These are phyloP conservation scores for Pythium coloratum DNA, from an alignment of 352 stramenopile genomes.

Conservation along the genomic window DNA sequence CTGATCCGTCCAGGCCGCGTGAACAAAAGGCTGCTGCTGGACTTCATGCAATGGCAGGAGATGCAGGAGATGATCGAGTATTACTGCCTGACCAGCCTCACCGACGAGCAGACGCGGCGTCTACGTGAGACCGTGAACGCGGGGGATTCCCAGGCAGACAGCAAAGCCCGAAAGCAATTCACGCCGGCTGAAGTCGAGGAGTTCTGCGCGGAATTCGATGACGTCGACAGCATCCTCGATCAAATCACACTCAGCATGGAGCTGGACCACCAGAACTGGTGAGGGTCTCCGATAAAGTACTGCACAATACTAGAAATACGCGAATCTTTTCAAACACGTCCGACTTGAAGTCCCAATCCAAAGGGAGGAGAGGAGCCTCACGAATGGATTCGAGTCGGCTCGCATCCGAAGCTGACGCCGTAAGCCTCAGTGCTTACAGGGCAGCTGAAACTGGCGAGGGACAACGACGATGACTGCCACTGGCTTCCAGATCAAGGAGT, in stretches of 20 bases:
- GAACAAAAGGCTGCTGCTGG: conserved; percentile 1
- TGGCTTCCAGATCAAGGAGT: too few relatives aligned
- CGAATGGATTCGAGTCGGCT: not conserved
- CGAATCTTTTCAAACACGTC: too few relatives aligned
- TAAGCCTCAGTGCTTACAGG: not conserved
- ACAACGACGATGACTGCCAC: too few relatives aligned
- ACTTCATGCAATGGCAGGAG: not conserved
- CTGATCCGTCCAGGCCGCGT: not conserved
- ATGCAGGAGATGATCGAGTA: conserved; percentile 1
- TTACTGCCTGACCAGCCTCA: conserved; percentile 33
- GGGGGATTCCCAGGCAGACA: conserved; percentile 14
- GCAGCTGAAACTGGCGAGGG: too few relatives aligned
- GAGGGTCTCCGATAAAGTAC: not conserved
- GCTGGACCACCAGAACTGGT: not conserved
- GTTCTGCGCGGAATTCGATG: conserved; percentile 43
- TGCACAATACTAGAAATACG: not conserved
- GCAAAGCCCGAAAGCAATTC: not conserved
- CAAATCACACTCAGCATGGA: not conserved
- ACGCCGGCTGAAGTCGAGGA: conserved; percentile 52
- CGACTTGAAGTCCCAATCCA: not conserved
- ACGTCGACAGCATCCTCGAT: not conserved
- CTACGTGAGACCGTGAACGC: not conserved
- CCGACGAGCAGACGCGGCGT: conserved; percentile 18
- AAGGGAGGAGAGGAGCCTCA: not conserved
- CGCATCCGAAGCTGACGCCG: too few relatives aligned